These are phyloP conservation scores for Leptomonas pyrrhocoris DNA, from an alignment of 208 protist genomes.

Conservation along the genomic window DNA sequence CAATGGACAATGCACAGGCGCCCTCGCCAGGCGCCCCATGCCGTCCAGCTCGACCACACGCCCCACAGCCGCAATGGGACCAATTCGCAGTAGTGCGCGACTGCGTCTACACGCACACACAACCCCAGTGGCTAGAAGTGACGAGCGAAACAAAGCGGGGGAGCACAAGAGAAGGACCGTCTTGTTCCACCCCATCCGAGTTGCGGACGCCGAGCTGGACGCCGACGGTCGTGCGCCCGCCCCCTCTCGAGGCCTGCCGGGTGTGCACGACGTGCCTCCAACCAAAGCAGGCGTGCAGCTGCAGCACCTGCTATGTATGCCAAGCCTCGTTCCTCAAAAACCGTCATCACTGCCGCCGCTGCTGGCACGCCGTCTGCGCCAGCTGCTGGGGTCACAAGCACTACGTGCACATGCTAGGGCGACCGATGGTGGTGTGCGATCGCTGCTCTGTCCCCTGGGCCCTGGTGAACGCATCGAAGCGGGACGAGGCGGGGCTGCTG, in stretches of 20 bases:
- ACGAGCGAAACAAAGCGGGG: neutral
- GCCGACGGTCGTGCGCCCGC: conserved; percentile 30
- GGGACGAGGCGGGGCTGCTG: conserved; percentile 39
- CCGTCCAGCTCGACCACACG: neutral
- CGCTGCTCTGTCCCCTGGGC: conserved; percentile 63
- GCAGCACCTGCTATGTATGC: conserved; percentile 54
- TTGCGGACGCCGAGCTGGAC: neutral
- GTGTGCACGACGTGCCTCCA: conserved; percentile 55
- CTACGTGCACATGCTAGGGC: conserved; percentile 58
- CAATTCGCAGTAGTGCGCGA: conserved; percentile 33
- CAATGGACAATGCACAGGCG: neutral
- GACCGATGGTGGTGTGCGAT: conserved; percentile 57
- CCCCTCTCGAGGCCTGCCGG: conserved; percentile 35
- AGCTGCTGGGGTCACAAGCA: conserved; percentile 53
- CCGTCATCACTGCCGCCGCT: conserved; percentile 81
- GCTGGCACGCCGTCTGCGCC: conserved; percentile 62
- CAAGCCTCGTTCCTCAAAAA: conserved; percentile 24
- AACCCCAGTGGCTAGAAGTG: conserved; percentile 55
- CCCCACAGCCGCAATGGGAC: conserved; percentile 48
- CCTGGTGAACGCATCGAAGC: conserved; percentile 44
- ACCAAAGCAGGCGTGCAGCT: conserved; percentile 55
- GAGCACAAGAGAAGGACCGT: neutral
- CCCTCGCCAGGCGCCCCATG: neutral
- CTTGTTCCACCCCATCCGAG: neutral
- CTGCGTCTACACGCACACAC: conserved; percentile 56